Base-by-base conservation (phyloP, 140 eudicot genomes). In the Senecio squalidus region DNA sequence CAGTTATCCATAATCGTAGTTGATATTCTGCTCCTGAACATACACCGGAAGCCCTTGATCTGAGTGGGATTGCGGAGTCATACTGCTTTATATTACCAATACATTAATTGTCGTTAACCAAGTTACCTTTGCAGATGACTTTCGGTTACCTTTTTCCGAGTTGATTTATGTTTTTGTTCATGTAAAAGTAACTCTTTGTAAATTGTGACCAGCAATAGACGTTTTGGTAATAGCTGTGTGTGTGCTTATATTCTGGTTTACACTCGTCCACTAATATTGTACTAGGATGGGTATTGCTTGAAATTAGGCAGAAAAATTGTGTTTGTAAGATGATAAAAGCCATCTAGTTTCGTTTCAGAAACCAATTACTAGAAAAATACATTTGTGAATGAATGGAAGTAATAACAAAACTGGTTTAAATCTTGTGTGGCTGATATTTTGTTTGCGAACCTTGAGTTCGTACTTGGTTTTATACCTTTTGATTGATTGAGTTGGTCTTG, bases 51-150 rank as follows among this genome's bases (percentile, higher is more conserved):
- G n/a, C n/a, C n/a, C n/a, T n/a, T n/a, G 43, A 60, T 23, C n/a
- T 2, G 2, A 23, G n/a, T 24, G 23, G 31, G 36, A 58, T 58
- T 24, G 25, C 16, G 11, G 55, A 26, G 22, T 38, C 28, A n/a
- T 23, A 26, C 52, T 26, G 47, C 33, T 64, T 34, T 51, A 24
- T 51, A 34, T 50, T n/a, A 5, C 31, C 7, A 8, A 11, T 26
- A 27, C 53, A 26, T 26, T 27, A 26, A 54, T 40, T 53, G 54
- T 14, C 9, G 5, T 41, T 21, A 9, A 66, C 55, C 7, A 15
- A 41, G 5, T 28, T 66, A n/a, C 9, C 3, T 24, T 46, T 47
- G 56, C 58, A 39, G 36, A 25, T 25, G 58, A 52, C 58, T 25
- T 52, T 25, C 15, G 58, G n/a, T 15, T 52, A 6, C 5, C 34